Evolutionary conservation across 208 protist genomes (phyloP), one percentile per base, ranked within the genome.

Genomic region (Leishmania mexicana): DNA sequence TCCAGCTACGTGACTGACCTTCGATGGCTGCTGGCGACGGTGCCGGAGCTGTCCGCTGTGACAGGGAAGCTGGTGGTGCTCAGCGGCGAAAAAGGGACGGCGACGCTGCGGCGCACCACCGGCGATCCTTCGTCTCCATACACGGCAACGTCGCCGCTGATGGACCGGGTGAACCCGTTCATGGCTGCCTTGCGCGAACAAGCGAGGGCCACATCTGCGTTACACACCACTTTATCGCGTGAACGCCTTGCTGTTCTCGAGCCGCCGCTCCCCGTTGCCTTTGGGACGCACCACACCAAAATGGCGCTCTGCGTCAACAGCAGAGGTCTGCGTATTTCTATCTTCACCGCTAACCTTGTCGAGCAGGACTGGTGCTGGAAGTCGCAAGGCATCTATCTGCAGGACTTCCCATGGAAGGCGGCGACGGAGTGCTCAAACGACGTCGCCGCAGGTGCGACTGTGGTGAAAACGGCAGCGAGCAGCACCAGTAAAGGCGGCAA

Each of bases 201-300:
- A 64, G 24, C 38, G 10, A 5, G 7, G 31, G 51, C 35, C 42
- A 47, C 21, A 1, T 17, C n/a, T 15, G 7, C 40, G 11, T 11
- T 35, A 74, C 6, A 53, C 42, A 2, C 68, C 28, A 0, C 24
- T 5, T 67, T 84, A 8, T 68, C 70, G 5, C 76, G 24, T 1
- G 81, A 87, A 15, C 85, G 82, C 62, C 60, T 97, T 15, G 87
- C 58, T 28, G 88, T 93, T 35, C 70, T 96, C 65, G 84, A 94
- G 70, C 90, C 94, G 6, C 87, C 83, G 21, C 81, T 97, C 40
- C 94, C 93, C 28, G 64, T 94, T 45, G 74, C 93, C 35, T 97
- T 86, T 80, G 94, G 94, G 54, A 95, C 93, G n/a, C 90, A 97
- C 81, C 94, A 97, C 85, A 88, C 88, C n/a, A 97, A 97, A 83